Percentiles rank a stretch among this genome's conserved stretches.
phyloP scores from a whole-genome alignment of 140 eudicot genomes.

The Oenanthe javanica region DNA sequence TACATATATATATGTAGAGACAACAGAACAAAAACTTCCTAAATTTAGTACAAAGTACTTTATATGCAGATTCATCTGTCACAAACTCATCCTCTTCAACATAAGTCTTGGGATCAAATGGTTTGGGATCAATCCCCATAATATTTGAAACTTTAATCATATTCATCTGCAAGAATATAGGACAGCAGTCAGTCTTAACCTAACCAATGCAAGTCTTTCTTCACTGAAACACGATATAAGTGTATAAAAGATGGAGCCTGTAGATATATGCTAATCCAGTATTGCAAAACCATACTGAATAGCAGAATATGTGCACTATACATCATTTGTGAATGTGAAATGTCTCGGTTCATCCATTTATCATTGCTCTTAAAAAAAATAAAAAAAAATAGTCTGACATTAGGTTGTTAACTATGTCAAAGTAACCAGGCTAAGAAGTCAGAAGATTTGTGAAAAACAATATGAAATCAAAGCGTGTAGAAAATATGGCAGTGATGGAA shows the following conservation, averaged over 20 bases:
- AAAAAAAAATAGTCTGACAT: neutral
- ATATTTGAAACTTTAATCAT: constrained; percentile 90
- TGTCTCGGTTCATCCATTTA: neutral
- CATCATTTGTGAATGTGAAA: neutral
- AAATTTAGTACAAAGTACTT: too few relatives aligned
- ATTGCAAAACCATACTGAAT: neutral
- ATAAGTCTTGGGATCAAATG: constrained; percentile 86
- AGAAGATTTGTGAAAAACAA: too few relatives aligned
- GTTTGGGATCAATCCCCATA: constrained; percentile 93
- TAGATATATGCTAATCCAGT: neutral
- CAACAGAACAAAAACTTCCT: too few relatives aligned
- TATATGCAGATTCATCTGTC: constrained; percentile 88
- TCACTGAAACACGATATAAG: neutral
- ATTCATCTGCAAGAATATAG: constrained; percentile 63
- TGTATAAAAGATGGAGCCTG: neutral
- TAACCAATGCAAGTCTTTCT: neutral
- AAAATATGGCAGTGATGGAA: constrained; percentile 4
- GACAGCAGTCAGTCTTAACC: constrained; percentile 5
- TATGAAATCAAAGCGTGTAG: neutral
- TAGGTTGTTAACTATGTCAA: neutral
- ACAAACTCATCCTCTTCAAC: constrained; percentile 84
- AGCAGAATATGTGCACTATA: neutral
- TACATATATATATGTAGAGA: too few relatives aligned
- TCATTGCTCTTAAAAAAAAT: neutral
- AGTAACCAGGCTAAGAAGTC: neutral